A percentile compares a stretch with the other conserved stretches of the same genome.
Conservation (phyloP, 2,329 filamentous ascomycete species). For the Phialophora expanda region DNA sequence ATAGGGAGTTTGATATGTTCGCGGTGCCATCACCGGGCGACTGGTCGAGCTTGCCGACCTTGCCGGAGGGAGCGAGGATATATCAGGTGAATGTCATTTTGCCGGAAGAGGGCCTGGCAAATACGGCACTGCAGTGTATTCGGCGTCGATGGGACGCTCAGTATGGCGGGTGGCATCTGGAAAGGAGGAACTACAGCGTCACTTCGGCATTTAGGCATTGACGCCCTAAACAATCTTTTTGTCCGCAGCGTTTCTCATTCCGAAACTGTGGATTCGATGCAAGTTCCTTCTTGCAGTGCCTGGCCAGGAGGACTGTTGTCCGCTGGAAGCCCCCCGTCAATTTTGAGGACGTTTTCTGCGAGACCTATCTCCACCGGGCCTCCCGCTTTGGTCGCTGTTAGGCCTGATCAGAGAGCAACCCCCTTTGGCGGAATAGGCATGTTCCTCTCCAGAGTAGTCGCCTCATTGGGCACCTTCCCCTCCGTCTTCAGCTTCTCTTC, state of each 20-base stretch:
- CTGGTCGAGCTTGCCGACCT: background rate
- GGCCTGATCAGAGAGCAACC: background rate
- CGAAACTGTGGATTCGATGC: background rate
- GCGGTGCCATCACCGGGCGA: background rate
- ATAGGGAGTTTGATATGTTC: slow-evolving; percentile 1
- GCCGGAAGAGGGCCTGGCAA: slow-evolving; percentile 2
- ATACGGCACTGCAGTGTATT: background rate
- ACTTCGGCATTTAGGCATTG: background rate
- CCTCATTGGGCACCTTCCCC: slow-evolving; percentile 1
- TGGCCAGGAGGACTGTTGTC: background rate
- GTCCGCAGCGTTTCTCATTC: background rate
- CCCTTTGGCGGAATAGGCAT: slow-evolving; percentile 3
- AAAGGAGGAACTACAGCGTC: background rate
- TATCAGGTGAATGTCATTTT: slow-evolving; percentile 3
- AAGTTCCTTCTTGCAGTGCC: background rate
- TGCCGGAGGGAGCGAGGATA: background rate
- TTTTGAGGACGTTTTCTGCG: background rate
- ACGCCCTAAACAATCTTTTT: background rate
- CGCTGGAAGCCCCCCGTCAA: background rate
- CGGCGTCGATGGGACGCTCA: slow-evolving; percentile 2
- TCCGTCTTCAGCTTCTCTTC: slow-evolving; percentile 20
- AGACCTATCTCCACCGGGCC: background rate
- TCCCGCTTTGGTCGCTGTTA: background rate
- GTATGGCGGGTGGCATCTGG: background rate
- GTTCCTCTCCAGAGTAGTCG: slow-evolving; percentile 9